Conservation (phyloP, 73 alveolate genomes). For the Tetrahymena malaccensis region DNA sequence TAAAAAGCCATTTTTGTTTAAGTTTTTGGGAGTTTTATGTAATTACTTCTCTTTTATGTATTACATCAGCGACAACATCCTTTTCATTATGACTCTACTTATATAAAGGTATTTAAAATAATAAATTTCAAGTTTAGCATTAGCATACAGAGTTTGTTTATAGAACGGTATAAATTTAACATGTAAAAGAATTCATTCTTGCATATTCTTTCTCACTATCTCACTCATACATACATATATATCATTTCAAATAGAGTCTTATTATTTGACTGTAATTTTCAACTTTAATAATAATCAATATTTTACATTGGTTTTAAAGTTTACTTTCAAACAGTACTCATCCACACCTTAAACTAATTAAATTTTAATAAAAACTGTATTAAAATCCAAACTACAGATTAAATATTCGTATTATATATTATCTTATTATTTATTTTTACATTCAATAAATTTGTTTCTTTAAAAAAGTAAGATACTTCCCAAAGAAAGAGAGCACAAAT, state of each 20-base stretch:
- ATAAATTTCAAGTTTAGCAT: background rate
- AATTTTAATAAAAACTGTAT: too few species aligned
- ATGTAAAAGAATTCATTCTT: background rate
- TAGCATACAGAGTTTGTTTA: too few species aligned
- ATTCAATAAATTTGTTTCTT: background rate
- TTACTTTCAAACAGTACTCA: too few species aligned
- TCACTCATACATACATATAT: too few species aligned
- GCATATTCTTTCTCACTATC: too few species aligned
- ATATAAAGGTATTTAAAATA: constrained; percentile 1
- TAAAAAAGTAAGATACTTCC: constrained; percentile 4
- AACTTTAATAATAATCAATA: too few species aligned
- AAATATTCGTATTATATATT: too few species aligned
- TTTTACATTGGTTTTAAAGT: too few species aligned
- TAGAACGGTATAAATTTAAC: background rate
- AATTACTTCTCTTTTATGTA: constrained; percentile 60
- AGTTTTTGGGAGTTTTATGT: constrained; percentile 40
- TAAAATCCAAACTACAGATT: too few species aligned
- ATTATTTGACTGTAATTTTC: too few species aligned
- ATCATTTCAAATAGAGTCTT: too few species aligned
- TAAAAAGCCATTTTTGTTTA: constrained; percentile 37
- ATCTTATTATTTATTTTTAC: background rate
- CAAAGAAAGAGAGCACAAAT: constrained; percentile 2
- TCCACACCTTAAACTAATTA: too few species aligned
- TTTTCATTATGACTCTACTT: constrained; percentile 43
- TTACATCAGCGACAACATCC: constrained; percentile 67